A percentile compares a stretch with the other conserved stretches of the same genome.
Evolutionary conservation across 331 rosid genomes (phyloP).

Genomic region (Acacia concinna): DNA sequence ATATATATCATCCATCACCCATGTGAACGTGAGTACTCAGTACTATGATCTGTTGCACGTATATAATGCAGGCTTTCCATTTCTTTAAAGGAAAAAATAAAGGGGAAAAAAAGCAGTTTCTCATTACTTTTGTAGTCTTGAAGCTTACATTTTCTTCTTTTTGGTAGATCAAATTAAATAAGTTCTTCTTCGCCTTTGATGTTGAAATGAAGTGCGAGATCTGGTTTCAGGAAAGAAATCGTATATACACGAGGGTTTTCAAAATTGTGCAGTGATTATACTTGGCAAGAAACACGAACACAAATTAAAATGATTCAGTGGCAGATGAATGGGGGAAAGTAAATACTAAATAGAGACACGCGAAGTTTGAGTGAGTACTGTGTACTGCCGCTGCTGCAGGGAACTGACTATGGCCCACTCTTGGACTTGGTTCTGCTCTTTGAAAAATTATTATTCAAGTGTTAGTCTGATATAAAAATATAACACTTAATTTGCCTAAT

Average conservation of each 20-base stretch:
- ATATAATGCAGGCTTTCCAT: background rate
- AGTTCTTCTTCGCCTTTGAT: background rate
- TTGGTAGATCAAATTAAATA: background rate
- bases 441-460: too few relatives aligned
- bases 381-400: background rate
- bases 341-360: background rate
- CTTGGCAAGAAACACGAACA: background rate
- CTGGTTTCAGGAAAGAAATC: background rate
- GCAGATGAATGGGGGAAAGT: background rate
- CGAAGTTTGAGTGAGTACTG: background rate
- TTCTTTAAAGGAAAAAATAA: background rate
- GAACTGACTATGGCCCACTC: background rate
- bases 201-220: background rate
- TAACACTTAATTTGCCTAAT: too few relatives aligned
- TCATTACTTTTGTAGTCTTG: background rate
- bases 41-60: background rate
- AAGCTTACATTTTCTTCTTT: background rate
- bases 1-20: background rate
- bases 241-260: background rate
- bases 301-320: background rate
- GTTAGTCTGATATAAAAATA: too few relatives aligned
- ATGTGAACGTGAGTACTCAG: background rate
- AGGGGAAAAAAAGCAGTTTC: background rate
- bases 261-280: background rate
- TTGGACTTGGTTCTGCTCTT: background rate